These are phyloP conservation scores for Tricladium varicosporioides DNA, from an alignment of 2,329 filamentous ascomycete genomes.

Conservation along the genomic window DNA sequence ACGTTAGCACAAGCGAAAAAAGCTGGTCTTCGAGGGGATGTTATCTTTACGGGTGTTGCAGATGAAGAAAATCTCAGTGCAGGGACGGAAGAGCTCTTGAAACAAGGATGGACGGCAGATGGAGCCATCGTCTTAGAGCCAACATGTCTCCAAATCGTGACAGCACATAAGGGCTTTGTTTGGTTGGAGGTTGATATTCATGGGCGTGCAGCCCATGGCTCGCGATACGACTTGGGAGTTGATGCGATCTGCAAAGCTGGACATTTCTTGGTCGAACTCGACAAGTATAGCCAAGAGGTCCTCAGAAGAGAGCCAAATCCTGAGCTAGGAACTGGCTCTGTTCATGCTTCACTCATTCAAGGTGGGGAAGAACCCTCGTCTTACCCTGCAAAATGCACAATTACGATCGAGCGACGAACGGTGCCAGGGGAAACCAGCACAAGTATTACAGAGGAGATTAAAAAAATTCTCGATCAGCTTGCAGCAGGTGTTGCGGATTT, in stretches of 20 bases:
- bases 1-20: conserved; percentile 15
- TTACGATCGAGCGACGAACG: conserved; percentile 49
- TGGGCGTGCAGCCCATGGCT: conserved; percentile 44
- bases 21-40: conserved; percentile 44
- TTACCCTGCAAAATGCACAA: conserved; percentile 48
- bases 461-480: conserved; percentile 37
- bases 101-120: conserved; percentile 44
- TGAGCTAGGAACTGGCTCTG: conserved; percentile 35
- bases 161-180: conserved; percentile 49
- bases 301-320: conserved; percentile 20
- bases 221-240: conserved; percentile 42
- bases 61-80: conserved; percentile 52
- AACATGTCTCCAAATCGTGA: conserved; percentile 4
- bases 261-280: conserved; percentile 45
- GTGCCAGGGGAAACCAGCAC: conserved; percentile 42
- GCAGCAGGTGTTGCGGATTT: conserved; percentile 37
- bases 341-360: conserved; percentile 48
- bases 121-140: not conserved
- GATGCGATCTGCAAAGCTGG: conserved; percentile 50
- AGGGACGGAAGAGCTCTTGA: conserved; percentile 49
- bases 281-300: conserved; percentile 40
- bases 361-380: conserved; percentile 52
- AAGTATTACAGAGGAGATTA: conserved; percentile 25
- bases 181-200: conserved; percentile 44
- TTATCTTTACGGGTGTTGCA: conserved; percentile 52